These are phyloP conservation scores for Plasmodium malariae DNA, from an alignment of 169 alveolate genomes.

Conservation along the genomic window DNA sequence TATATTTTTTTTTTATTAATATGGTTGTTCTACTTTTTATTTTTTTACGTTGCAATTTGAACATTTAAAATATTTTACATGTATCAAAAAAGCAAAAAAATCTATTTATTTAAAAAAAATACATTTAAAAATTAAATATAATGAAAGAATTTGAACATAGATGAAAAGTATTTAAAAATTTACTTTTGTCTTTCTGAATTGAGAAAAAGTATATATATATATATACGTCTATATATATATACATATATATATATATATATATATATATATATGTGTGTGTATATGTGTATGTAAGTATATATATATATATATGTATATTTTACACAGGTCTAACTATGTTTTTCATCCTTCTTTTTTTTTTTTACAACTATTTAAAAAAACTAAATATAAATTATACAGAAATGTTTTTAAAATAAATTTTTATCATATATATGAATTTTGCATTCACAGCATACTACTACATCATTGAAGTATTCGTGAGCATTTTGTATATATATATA, in stretches of 20 bases:
- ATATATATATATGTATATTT: slow-evolving; percentile 3
- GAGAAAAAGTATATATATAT: neutral
- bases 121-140: slow-evolving; percentile 57
- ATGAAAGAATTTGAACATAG: slow-evolving; percentile 47
- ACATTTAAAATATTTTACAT: slow-evolving; percentile 55
- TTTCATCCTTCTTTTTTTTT: slow-evolving; percentile 6
- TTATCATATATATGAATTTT: neutral
- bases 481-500: neutral
- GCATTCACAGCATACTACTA: too few species aligned
- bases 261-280: neutral
- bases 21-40: slow-evolving; percentile 30
- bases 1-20: slow-evolving; percentile 10
- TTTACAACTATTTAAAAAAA: slow-evolving; percentile 13
- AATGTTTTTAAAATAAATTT: slow-evolving; percentile 1
- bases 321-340: neutral
- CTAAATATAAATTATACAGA: neutral
- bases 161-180: slow-evolving; percentile 39
- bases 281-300: neutral
- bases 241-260: neutral
- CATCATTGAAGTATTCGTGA: too few species aligned
- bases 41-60: slow-evolving; percentile 65
- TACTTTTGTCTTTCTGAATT: neutral
- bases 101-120: slow-evolving; percentile 26
- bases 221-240: neutral
- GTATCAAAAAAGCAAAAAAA: slow-evolving; percentile 33